Conservation (phyloP, 176 grass and related monocot genomes). For the Triticum turgidum region DNA sequence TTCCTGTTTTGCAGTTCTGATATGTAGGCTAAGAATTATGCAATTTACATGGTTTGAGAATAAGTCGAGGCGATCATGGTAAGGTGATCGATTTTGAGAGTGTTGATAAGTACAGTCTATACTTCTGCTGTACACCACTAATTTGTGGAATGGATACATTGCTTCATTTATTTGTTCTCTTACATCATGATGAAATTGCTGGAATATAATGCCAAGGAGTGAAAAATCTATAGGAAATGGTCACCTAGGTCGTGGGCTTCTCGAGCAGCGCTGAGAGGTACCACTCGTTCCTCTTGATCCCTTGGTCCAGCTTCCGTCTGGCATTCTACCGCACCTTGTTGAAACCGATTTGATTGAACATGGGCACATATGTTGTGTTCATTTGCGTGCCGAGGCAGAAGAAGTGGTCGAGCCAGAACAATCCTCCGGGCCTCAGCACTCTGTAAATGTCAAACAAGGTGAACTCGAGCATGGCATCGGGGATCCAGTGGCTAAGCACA, state of each 20-base stretch:
- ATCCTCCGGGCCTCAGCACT: conserved; percentile 55
- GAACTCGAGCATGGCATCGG: conserved; percentile 47
- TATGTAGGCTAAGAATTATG: background rate
- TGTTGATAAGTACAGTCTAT: background rate
- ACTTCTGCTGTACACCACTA: background rate
- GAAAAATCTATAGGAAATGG: background rate
- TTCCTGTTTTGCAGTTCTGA: conserved; percentile 18
- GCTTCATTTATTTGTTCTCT: background rate
- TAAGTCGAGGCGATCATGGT: conserved; percentile 11
- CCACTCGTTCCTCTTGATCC: conserved; percentile 45
- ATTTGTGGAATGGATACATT: background rate
- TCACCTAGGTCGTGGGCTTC: conserved; percentile 26
- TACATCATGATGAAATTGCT: conserved; percentile 2
- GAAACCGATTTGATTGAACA: conserved; percentile 46
- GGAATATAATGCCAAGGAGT: background rate
- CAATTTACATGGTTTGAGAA: conserved; percentile 17
- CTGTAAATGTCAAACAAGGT: conserved; percentile 67
- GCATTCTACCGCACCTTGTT: conserved; percentile 36
- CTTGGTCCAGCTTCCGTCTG: conserved; percentile 41
- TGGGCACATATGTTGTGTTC: conserved; percentile 40
- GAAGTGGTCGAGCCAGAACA: conserved; percentile 70
- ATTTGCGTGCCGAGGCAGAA: conserved; percentile 44
- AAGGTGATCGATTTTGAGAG: background rate
- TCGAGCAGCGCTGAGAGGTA: conserved; percentile 58
- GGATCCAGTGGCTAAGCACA: conserved; percentile 52